Evolutionary conservation across 805 yeast species (phyloP), one percentile per base, ranked within the genome.

Genomic region (Priceomyces castillae): DNA sequence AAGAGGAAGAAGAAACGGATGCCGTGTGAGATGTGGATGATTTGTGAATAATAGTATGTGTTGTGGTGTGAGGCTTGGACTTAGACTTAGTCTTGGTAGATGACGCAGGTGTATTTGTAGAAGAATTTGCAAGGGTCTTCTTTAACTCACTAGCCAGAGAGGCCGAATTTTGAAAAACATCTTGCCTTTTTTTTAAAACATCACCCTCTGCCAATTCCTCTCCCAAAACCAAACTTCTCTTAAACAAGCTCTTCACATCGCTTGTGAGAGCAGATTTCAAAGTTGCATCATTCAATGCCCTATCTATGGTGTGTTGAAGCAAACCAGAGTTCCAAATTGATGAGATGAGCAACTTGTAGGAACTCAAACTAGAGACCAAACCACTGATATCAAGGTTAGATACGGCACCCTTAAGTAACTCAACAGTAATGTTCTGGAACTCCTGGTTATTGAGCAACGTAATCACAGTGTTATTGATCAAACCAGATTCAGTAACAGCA

Each of bases 401-500:
- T 4, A 19, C 10, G n/a, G 54, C 50, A 17, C 59, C 64, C 37
- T 50, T 47, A 39, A 62, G 37, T 16, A 62, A 50, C n/a, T 40
- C 40, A 7, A 52, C 64, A 15, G 57, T 51, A 22, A 49, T 52
- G 23, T 52, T 50, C 43, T 59, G 61, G 52, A 64, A 64, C 35
- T 50, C 42, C 2, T 53, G 46, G 47, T 59, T 48, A 12, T 56
- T 47, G 19, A 64, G 52, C 40, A 64, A 52, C 9, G 50, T 44
- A 41, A 44, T 40, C 33, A 64, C 39, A 23, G 65, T 58, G 23
- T 52, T 59, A 34, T 49, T 53, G 31, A 64, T 39, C 31, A 64
- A 49, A 6, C 62, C 63, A 6, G 67, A 61, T 46, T 56, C 48
- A 25, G 52, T 61, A 41, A 62, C 55, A 2, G 67, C 49, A 2